These are phyloP conservation scores for Eremochloa ophiuroides DNA, from an alignment of 176 grass and related monocot species.

Conservation along the genomic window DNA sequence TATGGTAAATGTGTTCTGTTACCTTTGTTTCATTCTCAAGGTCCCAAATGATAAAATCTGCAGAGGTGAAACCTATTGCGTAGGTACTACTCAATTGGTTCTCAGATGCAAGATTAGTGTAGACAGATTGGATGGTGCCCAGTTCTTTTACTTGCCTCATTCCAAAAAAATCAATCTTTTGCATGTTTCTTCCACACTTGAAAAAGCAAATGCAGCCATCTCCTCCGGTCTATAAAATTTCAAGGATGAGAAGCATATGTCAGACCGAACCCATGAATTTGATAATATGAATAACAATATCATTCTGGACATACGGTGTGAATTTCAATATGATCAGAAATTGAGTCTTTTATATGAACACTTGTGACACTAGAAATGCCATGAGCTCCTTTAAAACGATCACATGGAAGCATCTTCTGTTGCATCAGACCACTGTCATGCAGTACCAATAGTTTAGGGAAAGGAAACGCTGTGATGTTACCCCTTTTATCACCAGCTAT, in stretches of 20 bases:
- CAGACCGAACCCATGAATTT: not conserved
- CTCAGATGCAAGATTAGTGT: slow-evolving; percentile 18
- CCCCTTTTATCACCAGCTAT: slow-evolving; percentile 90
- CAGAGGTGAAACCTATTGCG: slow-evolving; percentile 87
- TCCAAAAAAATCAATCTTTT: slow-evolving; percentile 69
- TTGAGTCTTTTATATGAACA: slow-evolving; percentile 52
- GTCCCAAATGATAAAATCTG: slow-evolving; percentile 95
- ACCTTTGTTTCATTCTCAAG: slow-evolving; percentile 93
- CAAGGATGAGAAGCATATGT: slow-evolving; percentile 23
- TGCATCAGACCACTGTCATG: slow-evolving; percentile 18
- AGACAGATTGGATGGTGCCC: slow-evolving; percentile 67
- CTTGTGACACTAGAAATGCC: slow-evolving; percentile 92
- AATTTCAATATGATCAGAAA: slow-evolving; percentile 52
- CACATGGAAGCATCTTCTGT: slow-evolving; percentile 42
- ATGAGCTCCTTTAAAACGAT: slow-evolving; percentile 91
- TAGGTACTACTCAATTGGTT: slow-evolving; percentile 39
- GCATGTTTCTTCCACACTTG: slow-evolving; percentile 48
- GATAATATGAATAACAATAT: slow-evolving; percentile 28
- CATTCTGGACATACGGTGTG: slow-evolving; percentile 50
- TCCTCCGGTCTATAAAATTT: slow-evolving; percentile 80
- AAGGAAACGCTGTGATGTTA: slow-evolving; percentile 73
- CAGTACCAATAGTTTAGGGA: slow-evolving; percentile 33
- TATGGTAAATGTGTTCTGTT: not conserved
- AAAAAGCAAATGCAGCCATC: slow-evolving; percentile 98
- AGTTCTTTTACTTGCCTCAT: slow-evolving; percentile 97